Evolutionary conservation across 345 rosid species (phyloP).

Genomic region (Populus nigra): DNA sequence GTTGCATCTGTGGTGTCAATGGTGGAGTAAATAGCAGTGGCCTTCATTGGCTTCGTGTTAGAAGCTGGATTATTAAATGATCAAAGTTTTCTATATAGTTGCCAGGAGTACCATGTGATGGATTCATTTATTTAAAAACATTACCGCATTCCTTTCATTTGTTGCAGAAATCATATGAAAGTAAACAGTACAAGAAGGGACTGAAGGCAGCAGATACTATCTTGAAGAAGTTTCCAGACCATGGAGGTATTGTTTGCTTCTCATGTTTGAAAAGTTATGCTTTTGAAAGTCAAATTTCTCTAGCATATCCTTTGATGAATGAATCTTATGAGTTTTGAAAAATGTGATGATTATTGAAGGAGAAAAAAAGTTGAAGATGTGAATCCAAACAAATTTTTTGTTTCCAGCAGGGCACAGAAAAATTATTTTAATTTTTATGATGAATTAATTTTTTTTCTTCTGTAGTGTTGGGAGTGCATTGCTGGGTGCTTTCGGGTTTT

Average conservation of each 20-base stretch:
- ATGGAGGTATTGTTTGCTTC: constrained; percentile 70
- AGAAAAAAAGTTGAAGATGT: not conserved
- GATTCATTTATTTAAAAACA: not conserved
- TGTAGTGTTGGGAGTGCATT: not conserved
- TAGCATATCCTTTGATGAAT: not conserved
- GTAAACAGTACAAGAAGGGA: constrained; percentile 97
- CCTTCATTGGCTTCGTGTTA: not conserved
- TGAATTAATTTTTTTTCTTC: not conserved
- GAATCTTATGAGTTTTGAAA: not conserved
- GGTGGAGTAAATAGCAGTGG: not conserved
- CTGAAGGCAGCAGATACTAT: constrained; percentile 98
- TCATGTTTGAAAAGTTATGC: not conserved
- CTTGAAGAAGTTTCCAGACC: constrained; percentile 95
- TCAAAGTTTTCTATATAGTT: not conserved
- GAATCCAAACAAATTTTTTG: not conserved
- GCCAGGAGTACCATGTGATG: not conserved
- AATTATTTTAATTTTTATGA: not conserved
- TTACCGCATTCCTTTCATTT: not conserved
- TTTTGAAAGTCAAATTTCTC: not conserved
- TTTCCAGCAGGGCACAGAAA: not conserved
- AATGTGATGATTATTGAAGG: not conserved
- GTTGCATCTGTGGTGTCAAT: not conserved
- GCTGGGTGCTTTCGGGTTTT: not conserved
- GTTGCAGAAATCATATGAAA: constrained; percentile 96
- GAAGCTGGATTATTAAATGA: not conserved